Evolutionary conservation across 345 rosid species (phyloP), one percentile per base, ranked within the genome.

Genomic region (Pugionium dolabratum): DNA sequence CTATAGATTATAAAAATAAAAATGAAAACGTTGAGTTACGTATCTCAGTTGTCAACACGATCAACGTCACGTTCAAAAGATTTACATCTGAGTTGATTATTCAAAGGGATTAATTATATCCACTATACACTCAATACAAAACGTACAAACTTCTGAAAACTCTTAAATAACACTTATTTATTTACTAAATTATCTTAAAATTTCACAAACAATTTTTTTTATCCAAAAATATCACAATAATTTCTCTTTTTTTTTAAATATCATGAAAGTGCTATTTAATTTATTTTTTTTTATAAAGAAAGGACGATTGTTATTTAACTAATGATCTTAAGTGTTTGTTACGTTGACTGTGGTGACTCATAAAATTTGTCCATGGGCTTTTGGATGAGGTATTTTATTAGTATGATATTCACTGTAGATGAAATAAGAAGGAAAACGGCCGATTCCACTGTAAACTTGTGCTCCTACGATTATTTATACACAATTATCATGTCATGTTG

Each of bases 101-200:
- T 58, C 35, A 49, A 41, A 33, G 6, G 18, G 28, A 4, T 48
- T 57, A 50, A 10, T 26, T 69, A 69, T 69, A 69, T 59, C 66
- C 66, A 59, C 53, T 42, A 11, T 42, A 11, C 51, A 43, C 67
- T 60, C 74, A 70, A 61, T 33, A 60, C 6, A 70, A 70, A 70
- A 70, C 74, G 74, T 70, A 70, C 53, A 52, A 60, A 35, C 62
- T 61, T 60, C 40, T 43, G 32, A 28, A 48, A 6, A 42, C 18
- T 18, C 18, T 18, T 18, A 18, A 18, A 18, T 18, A 18, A 18
- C 18, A 18, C 18, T 18, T 18, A 18, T 18, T 18, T 18, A 18
- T 18, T 18, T 18, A 18, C n/a, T n/a, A n/a, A n/a, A n/a, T n/a
- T n/a, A n/a, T n/a, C n/a, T 18, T 18, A 18, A 18, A 18, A 18